Percentiles rank a stretch among this genome's conserved stretches.
Evolutionary conservation across 1,284 basidiomycete species (phyloP).

Genomic region (Amylostereum chailletii): DNA sequence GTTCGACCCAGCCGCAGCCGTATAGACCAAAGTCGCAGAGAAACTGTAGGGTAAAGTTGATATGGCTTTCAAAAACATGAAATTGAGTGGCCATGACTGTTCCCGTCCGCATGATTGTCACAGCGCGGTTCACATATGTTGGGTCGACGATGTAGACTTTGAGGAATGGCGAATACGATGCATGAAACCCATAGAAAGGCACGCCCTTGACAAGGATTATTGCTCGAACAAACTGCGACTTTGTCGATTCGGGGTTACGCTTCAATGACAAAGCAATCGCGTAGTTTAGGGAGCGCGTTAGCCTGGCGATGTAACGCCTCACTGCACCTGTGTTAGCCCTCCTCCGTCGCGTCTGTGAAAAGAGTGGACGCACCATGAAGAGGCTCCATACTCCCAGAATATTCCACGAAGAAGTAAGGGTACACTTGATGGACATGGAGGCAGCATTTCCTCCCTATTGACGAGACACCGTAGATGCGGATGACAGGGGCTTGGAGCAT

Average conservation of each 20-base stretch:
- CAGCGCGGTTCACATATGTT: slow-evolving; percentile 53
- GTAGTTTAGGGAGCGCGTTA: slow-evolving; percentile 69
- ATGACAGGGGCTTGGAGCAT: slow-evolving; percentile 70
- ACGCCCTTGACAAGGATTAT: slow-evolving; percentile 90
- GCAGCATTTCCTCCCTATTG: slow-evolving; percentile 72
- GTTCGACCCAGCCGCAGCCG: slow-evolving; percentile 86
- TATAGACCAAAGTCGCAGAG: slow-evolving; percentile 94
- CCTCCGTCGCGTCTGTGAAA: not conserved
- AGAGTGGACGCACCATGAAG: slow-evolving; percentile 29
- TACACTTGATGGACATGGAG: slow-evolving; percentile 87
- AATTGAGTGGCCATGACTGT: slow-evolving; percentile 74
- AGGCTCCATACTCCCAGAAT: slow-evolving; percentile 48
- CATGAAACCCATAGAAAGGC: slow-evolving; percentile 93
- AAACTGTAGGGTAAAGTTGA: slow-evolving; percentile 87
- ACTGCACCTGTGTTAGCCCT: slow-evolving; percentile 34
- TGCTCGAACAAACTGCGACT: slow-evolving; percentile 55
- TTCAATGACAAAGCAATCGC: slow-evolving; percentile 69
- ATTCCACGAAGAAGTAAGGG: slow-evolving; percentile 75
- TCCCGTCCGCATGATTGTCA: slow-evolving; percentile 73
- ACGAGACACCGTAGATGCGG: slow-evolving; percentile 82
- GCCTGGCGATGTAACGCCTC: slow-evolving; percentile 53
- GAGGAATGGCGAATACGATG: slow-evolving; percentile 81
- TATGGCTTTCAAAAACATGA: slow-evolving; percentile 83
- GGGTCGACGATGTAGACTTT: slow-evolving; percentile 82
- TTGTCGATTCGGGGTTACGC: slow-evolving; percentile 46